Percentiles rank a stretch among this genome's conserved stretches.
Conservation (phyloP, 139 green algal species). For the Volvox africanus region DNA sequence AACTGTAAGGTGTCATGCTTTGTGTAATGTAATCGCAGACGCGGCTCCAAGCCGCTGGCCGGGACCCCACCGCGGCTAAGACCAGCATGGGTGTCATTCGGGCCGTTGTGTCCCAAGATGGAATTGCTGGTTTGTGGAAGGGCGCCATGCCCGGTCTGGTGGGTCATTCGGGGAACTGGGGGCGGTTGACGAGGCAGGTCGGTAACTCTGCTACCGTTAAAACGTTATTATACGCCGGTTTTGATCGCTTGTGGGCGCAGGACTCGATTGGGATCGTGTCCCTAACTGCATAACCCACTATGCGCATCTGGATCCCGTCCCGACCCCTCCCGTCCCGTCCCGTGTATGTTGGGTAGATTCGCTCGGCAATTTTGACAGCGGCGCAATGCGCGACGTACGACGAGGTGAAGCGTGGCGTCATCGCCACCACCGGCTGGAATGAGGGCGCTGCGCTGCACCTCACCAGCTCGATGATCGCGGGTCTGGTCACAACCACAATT, state of each 20-base stretch:
- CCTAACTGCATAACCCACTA: too few relatives aligned
- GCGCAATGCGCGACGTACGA: constrained; percentile 91
- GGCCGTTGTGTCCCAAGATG: constrained; percentile 69
- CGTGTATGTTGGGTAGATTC: constrained; percentile 47
- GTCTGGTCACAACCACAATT: constrained; percentile 90
- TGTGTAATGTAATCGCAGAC: constrained; percentile 33
- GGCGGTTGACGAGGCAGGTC: background rate
- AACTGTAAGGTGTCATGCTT: too few relatives aligned
- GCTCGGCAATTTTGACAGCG: constrained; percentile 84
- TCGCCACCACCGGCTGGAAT: constrained; percentile 56
- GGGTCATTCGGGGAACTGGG: background rate
- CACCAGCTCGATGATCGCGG: constrained; percentile 78
- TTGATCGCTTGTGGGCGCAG: too few relatives aligned
- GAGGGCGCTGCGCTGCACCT: constrained; percentile 76
- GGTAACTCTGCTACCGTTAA: background rate
- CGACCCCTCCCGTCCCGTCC: too few relatives aligned
- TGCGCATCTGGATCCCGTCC: too few relatives aligned
- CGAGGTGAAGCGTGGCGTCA: constrained; percentile 69
- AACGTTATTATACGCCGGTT: too few relatives aligned
- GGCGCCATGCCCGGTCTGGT: constrained; percentile 83
- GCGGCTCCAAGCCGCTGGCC: constrained; percentile 51
- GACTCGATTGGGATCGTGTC: too few relatives aligned
- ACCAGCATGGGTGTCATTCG: constrained; percentile 62
- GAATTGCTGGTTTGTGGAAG: constrained; percentile 83
- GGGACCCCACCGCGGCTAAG: constrained; percentile 35